Evolutionary conservation across 2,329 filamentous ascomycete species (phyloP).

Genomic region (Ascochyta pisi): DNA sequence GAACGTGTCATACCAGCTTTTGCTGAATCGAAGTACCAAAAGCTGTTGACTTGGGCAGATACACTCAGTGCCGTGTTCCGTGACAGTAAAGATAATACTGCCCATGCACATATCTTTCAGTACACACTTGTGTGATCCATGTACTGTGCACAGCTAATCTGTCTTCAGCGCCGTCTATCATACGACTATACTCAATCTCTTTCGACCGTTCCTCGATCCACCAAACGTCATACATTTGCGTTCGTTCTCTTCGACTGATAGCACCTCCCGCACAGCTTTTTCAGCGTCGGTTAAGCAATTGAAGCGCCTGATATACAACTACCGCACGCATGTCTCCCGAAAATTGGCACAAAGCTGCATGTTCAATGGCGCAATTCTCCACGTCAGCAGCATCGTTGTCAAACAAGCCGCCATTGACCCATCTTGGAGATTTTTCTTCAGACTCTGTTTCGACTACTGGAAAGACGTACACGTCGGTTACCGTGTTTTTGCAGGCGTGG

Average conservation of each 20-base stretch:
- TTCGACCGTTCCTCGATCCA: slow-evolving; percentile 4
- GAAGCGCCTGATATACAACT: slow-evolving; percentile 7
- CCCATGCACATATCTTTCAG: slow-evolving; percentile 7
- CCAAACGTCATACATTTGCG: background rate
- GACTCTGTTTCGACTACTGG: slow-evolving; percentile 6
- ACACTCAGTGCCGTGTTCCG: background rate
- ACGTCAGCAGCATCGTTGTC: slow-evolving; percentile 5
- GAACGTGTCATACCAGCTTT: slow-evolving; percentile 7
- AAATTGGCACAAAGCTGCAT: background rate
- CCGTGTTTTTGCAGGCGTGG: background rate
- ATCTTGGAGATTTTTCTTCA: slow-evolving; percentile 9
- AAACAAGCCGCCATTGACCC: slow-evolving; percentile 6
- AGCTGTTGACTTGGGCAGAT: slow-evolving; percentile 9
- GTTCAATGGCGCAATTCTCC: slow-evolving; percentile 4
- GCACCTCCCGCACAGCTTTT: slow-evolving; percentile 1
- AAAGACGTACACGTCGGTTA: background rate
- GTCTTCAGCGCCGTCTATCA: slow-evolving; percentile 3
- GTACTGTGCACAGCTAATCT: background rate
- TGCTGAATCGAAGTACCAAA: slow-evolving; percentile 9
- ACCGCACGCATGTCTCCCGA: slow-evolving; percentile 1
- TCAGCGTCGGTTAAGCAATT: slow-evolving; percentile 9
- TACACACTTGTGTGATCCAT: background rate
- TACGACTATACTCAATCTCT: slow-evolving; percentile 5
- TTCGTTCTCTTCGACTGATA: slow-evolving; percentile 3
- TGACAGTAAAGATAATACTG: background rate